Percentiles rank a stretch among this genome's conserved stretches.
phyloP scores from a whole-genome alignment of 2,329 filamentous ascomycete species.

The Pseudocercospora pini-densiflorae region DNA sequence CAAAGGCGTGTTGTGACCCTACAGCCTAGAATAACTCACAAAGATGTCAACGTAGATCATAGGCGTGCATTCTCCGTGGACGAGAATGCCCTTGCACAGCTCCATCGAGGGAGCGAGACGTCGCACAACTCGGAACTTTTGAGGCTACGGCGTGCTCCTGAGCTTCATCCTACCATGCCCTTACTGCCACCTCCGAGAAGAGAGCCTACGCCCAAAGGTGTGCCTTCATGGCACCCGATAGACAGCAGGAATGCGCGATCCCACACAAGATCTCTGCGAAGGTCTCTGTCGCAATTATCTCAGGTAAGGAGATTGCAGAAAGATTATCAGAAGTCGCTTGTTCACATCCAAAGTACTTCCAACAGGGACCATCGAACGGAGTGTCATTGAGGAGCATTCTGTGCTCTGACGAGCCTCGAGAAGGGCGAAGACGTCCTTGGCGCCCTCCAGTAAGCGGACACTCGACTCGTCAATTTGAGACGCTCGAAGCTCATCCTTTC shows the following conservation, averaged over 20 bases:
- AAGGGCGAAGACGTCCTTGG: slow-evolving; percentile 29
- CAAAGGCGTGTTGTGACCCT: slow-evolving; percentile 28
- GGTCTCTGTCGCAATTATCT: slow-evolving; percentile 2
- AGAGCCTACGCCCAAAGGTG: background rate
- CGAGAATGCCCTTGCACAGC: slow-evolving; percentile 22
- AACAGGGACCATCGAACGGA: slow-evolving; percentile 8
- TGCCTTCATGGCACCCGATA: background rate
- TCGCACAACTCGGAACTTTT: background rate
- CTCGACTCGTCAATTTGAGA: slow-evolving; percentile 27
- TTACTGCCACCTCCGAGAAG: background rate
- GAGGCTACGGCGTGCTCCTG: background rate
- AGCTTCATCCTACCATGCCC: background rate
- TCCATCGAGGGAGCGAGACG: slow-evolving; percentile 11
- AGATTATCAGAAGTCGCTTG: background rate
- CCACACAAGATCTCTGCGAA: background rate
- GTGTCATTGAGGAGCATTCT: slow-evolving; percentile 1
- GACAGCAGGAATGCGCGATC: background rate
- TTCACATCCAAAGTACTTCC: slow-evolving; percentile 1
- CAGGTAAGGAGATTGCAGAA: background rate
- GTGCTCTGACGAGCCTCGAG: background rate
- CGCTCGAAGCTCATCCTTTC: slow-evolving; percentile 35
- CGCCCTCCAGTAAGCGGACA: slow-evolving; percentile 40
- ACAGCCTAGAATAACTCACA: slow-evolving; percentile 18
- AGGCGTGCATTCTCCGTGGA: slow-evolving; percentile 33
- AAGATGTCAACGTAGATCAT: slow-evolving; percentile 1